phyloP scores from a whole-genome alignment of 441 rosid genomes.

The Euphorbia schlechtendalii region DNA sequence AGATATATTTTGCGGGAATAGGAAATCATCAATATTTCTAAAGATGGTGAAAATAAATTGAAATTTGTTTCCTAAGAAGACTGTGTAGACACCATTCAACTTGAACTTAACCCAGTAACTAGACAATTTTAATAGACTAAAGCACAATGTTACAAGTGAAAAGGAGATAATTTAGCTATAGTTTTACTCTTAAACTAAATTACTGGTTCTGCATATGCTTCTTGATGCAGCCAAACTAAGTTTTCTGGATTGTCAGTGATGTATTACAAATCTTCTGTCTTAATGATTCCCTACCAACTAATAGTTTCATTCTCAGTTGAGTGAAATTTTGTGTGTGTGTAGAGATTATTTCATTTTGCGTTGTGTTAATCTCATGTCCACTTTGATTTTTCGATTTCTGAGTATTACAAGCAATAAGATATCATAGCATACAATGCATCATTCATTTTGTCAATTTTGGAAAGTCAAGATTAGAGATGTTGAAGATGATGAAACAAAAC shows the following conservation, averaged over 20 bases:
- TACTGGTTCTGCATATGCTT: too few species aligned
- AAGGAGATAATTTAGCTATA: too few species aligned
- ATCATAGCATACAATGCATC: neutral
- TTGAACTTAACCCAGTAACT: too few species aligned
- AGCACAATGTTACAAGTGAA: too few species aligned
- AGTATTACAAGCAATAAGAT: too few species aligned
- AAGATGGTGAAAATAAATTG: too few species aligned
- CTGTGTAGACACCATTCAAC: too few species aligned
- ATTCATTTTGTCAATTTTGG: neutral
- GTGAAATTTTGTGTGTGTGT: neutral
- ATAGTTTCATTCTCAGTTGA: neutral
- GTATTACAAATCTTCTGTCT: conserved; percentile 27
- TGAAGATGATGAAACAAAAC: conserved; percentile 38
- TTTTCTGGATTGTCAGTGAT: conserved; percentile 33
- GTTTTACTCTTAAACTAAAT: too few species aligned
- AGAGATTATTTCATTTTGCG: neutral
- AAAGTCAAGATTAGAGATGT: conserved; percentile 27
- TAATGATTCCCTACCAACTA: conserved; percentile 38
- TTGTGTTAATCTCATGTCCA: neutral
- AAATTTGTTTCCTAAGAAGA: too few species aligned
- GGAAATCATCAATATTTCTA: too few species aligned
- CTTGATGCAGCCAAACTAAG: conserved; percentile 34
- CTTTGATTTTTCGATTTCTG: neutral
- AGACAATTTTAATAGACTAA: too few species aligned
- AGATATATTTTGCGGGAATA: too few species aligned